Evolutionary conservation across 2,329 filamentous ascomycete genomes (phyloP).

Genomic region (Paradendryphiella salina): DNA sequence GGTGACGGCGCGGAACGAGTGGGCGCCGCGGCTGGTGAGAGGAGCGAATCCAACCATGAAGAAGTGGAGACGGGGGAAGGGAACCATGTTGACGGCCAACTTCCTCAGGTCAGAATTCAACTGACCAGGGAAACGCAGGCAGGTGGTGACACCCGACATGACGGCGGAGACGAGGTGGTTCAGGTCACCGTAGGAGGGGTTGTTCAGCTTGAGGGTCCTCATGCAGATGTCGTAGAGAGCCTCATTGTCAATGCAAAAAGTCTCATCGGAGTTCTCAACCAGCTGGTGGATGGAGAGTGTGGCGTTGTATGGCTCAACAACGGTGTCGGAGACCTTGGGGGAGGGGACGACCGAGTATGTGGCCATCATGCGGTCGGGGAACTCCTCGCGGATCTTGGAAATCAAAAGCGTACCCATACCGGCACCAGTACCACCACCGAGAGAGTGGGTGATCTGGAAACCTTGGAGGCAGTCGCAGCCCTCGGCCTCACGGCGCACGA

Average conservation of each 20-base stretch:
- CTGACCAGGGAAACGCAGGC: constrained; percentile 98
- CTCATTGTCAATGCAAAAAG: constrained; percentile 99
- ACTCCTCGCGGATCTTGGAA: constrained; percentile 99
- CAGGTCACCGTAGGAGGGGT: constrained; percentile 97
- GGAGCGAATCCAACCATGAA: constrained; percentile 99
- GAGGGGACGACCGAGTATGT: constrained; percentile 99
- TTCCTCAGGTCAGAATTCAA: constrained; percentile 99
- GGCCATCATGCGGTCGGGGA: constrained; percentile 99
- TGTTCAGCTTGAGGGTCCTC: constrained; percentile 97
- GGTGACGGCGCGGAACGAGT: constrained; percentile 96
- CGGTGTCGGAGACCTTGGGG: constrained; percentile 98
- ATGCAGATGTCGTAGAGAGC: constrained; percentile 99
- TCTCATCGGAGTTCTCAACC: constrained; percentile 99
- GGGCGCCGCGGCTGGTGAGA: constrained; percentile 86
- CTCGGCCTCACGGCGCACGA: constrained; percentile 98
- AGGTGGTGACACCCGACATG: constrained; percentile 99
- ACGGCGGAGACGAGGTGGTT: constrained; percentile 99
- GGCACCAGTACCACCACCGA: constrained; percentile 99
- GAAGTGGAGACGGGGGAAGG: constrained; percentile 99
- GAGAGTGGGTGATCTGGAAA: constrained; percentile 99
- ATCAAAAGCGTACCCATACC: constrained; percentile 99
- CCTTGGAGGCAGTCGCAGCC: constrained; percentile 99
- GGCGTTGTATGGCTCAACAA: constrained; percentile 99
- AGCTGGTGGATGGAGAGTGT: constrained; percentile 98
- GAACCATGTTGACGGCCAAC: constrained; percentile 99